Percentiles rank a stretch among this genome's conserved stretches.
These are phyloP conservation scores for Kalanchoe fedtschenkoi DNA, from an alignment of 164 flowering plant species.

Conservation along the genomic window DNA sequence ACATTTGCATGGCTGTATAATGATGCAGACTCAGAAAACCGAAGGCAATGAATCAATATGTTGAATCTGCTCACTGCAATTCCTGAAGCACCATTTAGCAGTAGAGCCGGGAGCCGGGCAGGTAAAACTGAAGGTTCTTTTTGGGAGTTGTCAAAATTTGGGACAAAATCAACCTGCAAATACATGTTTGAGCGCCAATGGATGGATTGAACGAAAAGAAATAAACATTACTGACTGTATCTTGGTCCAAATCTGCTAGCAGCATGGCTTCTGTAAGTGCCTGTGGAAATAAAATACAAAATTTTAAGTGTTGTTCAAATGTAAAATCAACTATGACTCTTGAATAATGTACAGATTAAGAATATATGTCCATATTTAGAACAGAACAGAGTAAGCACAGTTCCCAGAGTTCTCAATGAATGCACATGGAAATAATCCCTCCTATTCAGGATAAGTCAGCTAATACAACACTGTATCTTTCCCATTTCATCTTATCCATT, in stretches of 20 bases:
- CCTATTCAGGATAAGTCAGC: too few species aligned
- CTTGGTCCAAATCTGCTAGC: conserved; percentile 70
- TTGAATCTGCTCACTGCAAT: conserved; percentile 58
- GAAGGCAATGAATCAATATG: not conserved
- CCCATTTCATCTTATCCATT: too few species aligned
- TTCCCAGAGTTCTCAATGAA: too few species aligned
- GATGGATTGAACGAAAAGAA: not conserved
- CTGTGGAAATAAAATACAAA: conserved; percentile 27
- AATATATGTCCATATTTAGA: not conserved
- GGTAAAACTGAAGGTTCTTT: conserved; percentile 90
- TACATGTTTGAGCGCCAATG: not conserved
- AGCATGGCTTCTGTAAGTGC: conserved; percentile 84
- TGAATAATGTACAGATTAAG: not conserved
- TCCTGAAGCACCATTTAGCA: conserved; percentile 96
- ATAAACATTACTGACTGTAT: conserved; percentile 44
- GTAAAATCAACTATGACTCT: not conserved
- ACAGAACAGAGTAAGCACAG: too few species aligned
- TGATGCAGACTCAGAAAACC: not conserved
- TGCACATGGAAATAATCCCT: too few species aligned
- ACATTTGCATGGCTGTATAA: not conserved
- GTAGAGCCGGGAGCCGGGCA: conserved; percentile 70
- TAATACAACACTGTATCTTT: too few species aligned
- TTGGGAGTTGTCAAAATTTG: conserved; percentile 91
- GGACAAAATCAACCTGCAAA: conserved; percentile 87
- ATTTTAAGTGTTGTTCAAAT: not conserved